Conservation (phyloP, 345 rosid species). For the Microcos paniculata region DNA sequence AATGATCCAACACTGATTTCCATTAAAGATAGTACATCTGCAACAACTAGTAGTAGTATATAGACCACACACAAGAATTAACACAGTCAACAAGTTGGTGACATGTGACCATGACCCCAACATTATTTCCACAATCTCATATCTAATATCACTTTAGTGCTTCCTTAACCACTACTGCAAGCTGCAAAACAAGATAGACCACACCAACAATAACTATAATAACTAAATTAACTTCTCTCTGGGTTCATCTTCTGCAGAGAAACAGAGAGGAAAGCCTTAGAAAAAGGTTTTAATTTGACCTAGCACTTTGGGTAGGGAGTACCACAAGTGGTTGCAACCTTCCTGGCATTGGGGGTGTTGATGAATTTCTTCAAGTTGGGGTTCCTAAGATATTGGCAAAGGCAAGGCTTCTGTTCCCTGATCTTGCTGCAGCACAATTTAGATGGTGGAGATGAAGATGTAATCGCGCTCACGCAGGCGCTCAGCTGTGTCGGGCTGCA, state of each 20-base stretch:
- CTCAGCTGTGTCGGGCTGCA: constrained; percentile 81
- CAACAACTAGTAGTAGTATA: constrained; percentile 9
- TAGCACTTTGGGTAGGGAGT: constrained; percentile 89
- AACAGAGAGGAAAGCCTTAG: constrained; percentile 7
- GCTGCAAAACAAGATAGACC: not conserved
- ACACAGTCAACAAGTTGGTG: constrained; percentile 22
- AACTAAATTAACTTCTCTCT: constrained; percentile 6
- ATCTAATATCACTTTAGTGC: not conserved
- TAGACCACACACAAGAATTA: constrained; percentile 15
- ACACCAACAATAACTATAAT: constrained; percentile 11
- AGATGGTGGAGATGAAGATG: constrained; percentile 66
- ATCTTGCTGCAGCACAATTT: constrained; percentile 71
- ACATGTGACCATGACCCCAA: constrained; percentile 30
- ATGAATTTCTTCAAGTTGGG: constrained; percentile 67
- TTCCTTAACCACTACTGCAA: constrained; percentile 11
- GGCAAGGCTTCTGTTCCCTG: constrained; percentile 85
- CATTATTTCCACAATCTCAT: constrained; percentile 14
- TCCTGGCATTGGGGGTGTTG: constrained; percentile 85
- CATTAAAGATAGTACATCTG: constrained; percentile 17
- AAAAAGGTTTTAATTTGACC: constrained; percentile 8
- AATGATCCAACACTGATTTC: constrained; percentile 16
- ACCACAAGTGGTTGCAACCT: constrained; percentile 77
- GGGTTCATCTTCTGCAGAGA: constrained; percentile 2
- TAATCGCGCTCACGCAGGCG: constrained; percentile 77
- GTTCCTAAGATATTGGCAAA: constrained; percentile 79